A percentile compares a stretch with the other conserved stretches of the same genome.
These are phyloP conservation scores for Termitomyces sp. DNA, from an alignment of 768 basidiomycete genomes.

Conservation along the genomic window DNA sequence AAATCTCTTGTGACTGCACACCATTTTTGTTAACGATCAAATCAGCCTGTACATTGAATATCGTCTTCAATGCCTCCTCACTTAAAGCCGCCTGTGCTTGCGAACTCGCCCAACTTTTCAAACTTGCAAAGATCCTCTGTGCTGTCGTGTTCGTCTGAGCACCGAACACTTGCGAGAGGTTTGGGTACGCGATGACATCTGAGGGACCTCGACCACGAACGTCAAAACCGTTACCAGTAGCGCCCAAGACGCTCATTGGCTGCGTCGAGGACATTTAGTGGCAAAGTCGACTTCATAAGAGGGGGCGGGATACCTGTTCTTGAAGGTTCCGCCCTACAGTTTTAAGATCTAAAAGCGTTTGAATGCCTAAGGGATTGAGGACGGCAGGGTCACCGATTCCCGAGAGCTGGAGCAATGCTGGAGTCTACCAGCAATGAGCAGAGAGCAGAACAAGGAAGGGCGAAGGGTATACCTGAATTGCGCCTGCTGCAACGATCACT, in stretches of 20 bases:
- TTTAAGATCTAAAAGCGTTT: constrained; percentile 38
- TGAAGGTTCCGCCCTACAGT: constrained; percentile 55
- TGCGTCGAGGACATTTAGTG: constrained; percentile 6
- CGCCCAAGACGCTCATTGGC: constrained; percentile 40
- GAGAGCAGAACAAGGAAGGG: background rate
- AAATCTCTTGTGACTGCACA: constrained; percentile 16
- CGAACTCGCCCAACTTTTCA: constrained; percentile 37
- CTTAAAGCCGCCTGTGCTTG: constrained; percentile 36
- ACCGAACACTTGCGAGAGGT: constrained; percentile 43
- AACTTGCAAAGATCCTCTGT: constrained; percentile 30
- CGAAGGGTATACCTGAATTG: constrained; percentile 29
- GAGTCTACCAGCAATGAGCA: constrained; percentile 25
- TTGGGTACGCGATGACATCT: constrained; percentile 47
- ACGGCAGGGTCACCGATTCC: constrained; percentile 49
- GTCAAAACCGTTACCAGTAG: constrained; percentile 34
- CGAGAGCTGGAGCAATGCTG: constrained; percentile 46
- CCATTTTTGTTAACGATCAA: constrained; percentile 43
- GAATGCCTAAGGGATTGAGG: constrained; percentile 42
- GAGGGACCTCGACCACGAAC: constrained; percentile 38
- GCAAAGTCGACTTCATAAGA: background rate
- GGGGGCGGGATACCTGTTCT: constrained; percentile 34
- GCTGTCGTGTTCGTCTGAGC: constrained; percentile 25
- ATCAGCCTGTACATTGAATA: constrained; percentile 41
- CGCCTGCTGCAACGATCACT: constrained; percentile 51
- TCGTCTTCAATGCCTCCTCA: constrained; percentile 34